Base-by-base conservation (phyloP, 2,329 filamentous ascomycete genomes). In the Teratosphaeria epicoccoides region DNA sequence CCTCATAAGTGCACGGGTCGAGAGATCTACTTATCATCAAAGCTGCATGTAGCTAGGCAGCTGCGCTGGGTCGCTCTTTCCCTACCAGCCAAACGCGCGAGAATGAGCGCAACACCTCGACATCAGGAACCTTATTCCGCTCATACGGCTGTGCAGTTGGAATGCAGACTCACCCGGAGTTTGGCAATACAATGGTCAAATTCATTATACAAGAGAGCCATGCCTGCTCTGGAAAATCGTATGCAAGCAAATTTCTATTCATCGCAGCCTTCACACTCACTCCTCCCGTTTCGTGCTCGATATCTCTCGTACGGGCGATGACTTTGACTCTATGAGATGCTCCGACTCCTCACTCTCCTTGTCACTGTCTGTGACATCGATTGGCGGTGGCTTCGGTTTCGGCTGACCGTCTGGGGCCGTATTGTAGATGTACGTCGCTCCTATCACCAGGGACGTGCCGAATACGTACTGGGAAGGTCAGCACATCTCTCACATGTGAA, bases 401-500 rank as follows among this genome's bases (percentile, higher is more conserved):
- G 17, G 23, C 10, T 52, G 54, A n/a, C 55, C 53, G 55, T 77
- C 73, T 56, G 88, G 80, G 0, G 82, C 78, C 5, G 79, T 78
- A 55, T 81, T 88, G 73, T 95, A 96, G 14, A 96, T 76, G 66
- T 89, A 96, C 2, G 88, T 94, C 2, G 90, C 85, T 43, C 81
- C 76, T 0, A 96, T 72, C 7, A 97, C 90, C 47, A 93, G 73
- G 10, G 76, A 74, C 0, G 90, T 90, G 50, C 93, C 93, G 47
- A 88, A 55, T 33, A 95, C 63, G 67, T 95, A 95, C 90, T 96
- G 60, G 17, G 49, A 37, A 20, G 24, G 58, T 49, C 14, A 54
- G 59, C 44, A 55, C 33, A 12, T 51, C 6, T 6, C 11, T 7
- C n/a, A 24, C 37, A 11, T 23, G 22, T n/a, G 17, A 17, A 20